Base-by-base conservation (phyloP, 176 grass and related monocot species). In the Raddia distichophylla region DNA sequence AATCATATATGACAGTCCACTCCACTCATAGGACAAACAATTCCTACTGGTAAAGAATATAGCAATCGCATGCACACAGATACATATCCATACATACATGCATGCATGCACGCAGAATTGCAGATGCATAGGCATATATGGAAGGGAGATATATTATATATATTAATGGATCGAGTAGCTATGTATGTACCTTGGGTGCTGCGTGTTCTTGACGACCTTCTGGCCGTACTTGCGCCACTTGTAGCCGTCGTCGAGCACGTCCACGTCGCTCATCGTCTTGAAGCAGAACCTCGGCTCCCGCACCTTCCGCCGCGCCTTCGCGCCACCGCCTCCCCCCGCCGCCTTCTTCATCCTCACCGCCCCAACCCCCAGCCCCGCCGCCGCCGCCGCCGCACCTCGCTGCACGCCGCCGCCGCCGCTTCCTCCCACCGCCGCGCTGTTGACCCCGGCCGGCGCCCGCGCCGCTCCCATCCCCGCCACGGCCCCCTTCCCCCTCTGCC, bases 171-270 rank as follows among this genome's bases (percentile, higher is more conserved):
- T 68, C 20, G 37, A 40, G 11, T 56, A 56, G 19, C 16, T 42
- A 3, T 67, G 27, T 27, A 27, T 27, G 34, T 97, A 98, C 95
- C 95, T 91, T 49, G 95, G 95, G 71, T 98, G 90, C 70, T 98
- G 90, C 20, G 92, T 98, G 88, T 98, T 95, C 92, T 98, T 98
- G 89, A 98, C 95, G 67, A 98, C 90, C 82, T 98, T 98, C 88
- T 98, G 95, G 37, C 95, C 95, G 59, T 98, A 98, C 80, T 98
- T 98, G 77, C 95, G 92, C 95, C 95, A 98, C 85, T 98, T 98
- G 80, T 98, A 98, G 42, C 95, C 95, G 82, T 98, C 95, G 67
- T 98, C 95, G 57, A 98, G 84, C 75, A 98, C 95, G 86, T 98
- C 95, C 18, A 98, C 89, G 48, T 98, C 95, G 84, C 95, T 98